Base-by-base conservation (phyloP, 768 basidiomycete species). In the Boletus sp. region DNA sequence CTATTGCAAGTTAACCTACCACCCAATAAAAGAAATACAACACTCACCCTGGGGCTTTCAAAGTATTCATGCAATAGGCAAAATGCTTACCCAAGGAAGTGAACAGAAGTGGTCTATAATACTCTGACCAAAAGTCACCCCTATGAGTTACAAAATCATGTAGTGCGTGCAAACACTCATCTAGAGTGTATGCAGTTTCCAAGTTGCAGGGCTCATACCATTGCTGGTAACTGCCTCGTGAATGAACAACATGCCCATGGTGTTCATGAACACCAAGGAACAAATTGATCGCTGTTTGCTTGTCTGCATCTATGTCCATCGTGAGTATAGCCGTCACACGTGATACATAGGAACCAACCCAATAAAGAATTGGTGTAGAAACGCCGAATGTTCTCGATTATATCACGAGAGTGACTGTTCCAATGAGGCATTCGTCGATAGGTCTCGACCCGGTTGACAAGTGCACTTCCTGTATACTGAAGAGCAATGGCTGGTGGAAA, bases 271-370 rank as follows among this genome's bases (percentile, higher is more conserved):
- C 80, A 35, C 94, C 91, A 4, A 98, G 83, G 71, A 98, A 98
- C n/a, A 98, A 80, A 71, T 99, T 94, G 68, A 98, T 99, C 7
- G 96, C 95, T 9, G 88, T 80, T 72, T 99, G 97, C 70, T 98
- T 98, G 73, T 98, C 97, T 7, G 91, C 93, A 66, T 99, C 96
- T 93, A 56, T 32, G 39, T 25, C 13, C 13, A 27, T 27, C 8
- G 7, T 65, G 21, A 63, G 51, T 30, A 30, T 15, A 19, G 17
- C 9, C 44, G 5, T 17, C 1, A 29, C 27, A 19, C 32, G 15
- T 8, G 44, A 48, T 15, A 32, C 35, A 8, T 15, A 9, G 13
- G 37, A 45, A 37, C 54, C 53, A 40, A 92, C 93, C 93, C 4
- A 96, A 79, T 42, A 98, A 75, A 7, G 91, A 93, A 64, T 99